Evolutionary conservation across 805 yeast genomes (phyloP).

Genomic region (Pichia paraexigua): DNA sequence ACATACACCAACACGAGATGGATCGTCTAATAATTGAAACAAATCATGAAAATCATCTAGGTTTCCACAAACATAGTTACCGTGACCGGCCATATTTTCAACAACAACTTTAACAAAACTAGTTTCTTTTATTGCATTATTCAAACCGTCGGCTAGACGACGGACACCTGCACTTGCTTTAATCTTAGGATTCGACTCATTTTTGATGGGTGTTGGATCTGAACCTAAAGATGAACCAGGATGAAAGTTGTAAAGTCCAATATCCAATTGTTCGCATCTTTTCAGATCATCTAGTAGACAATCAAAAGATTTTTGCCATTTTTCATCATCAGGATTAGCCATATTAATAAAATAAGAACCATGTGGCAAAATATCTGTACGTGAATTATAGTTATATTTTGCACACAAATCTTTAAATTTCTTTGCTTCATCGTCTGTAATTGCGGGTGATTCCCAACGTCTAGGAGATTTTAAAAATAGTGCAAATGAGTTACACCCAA

Average conservation of each 20-base stretch:
- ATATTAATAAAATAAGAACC: constrained; percentile 91
- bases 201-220: constrained; percentile 51
- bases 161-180: constrained; percentile 6
- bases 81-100: constrained; percentile 98
- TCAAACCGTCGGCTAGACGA: constrained; percentile 73
- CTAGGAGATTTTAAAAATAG: constrained; percentile 85
- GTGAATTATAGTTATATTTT: constrained; percentile 58
- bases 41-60: constrained; percentile 70
- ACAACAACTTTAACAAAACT: constrained; percentile 76
- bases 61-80: constrained; percentile 77
- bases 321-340: constrained; percentile 82
- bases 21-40: constrained; percentile 71
- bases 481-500: constrained; percentile 79
- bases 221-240: constrained; percentile 80
- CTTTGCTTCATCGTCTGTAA: constrained; percentile 55
- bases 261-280: constrained; percentile 77
- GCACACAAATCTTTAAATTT: constrained; percentile 60
- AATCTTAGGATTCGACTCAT: neutral
- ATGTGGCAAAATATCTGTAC: constrained; percentile 82
- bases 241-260: constrained; percentile 87
- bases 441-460: constrained; percentile 81
- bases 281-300: constrained; percentile 80
- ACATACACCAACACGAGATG: constrained; percentile 87
- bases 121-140: constrained; percentile 68
- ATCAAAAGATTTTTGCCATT: constrained; percentile 64